Percentiles rank a stretch among this genome's conserved stretches.
These are phyloP conservation scores for Beauveria rudraprayagi DNA, from an alignment of 2,329 filamentous ascomycete genomes.

Conservation along the genomic window DNA sequence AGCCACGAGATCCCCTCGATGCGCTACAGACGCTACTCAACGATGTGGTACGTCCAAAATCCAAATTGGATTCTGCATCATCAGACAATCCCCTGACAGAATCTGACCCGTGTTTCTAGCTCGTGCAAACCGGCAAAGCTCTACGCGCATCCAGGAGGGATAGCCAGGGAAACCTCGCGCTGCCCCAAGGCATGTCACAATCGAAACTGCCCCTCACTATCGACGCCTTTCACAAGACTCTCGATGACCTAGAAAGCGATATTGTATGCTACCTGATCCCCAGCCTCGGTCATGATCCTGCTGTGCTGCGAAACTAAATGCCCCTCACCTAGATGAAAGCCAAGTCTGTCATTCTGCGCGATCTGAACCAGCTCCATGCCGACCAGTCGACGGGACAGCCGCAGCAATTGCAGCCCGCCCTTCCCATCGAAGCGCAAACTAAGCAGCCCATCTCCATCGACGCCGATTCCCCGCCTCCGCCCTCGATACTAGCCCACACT, in stretches of 20 bases:
- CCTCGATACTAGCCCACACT: conserved; percentile 1
- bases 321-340: conserved; percentile 29
- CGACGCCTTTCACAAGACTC: conserved; percentile 40
- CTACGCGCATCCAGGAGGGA: conserved; percentile 41
- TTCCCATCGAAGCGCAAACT: conserved; percentile 27
- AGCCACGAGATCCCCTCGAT: conserved; percentile 34
- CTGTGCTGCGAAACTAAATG: not conserved
- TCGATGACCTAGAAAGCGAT: conserved; percentile 50
- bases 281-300: not conserved
- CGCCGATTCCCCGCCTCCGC: conserved; percentile 26
- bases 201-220: conserved; percentile 40
- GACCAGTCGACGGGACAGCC: conserved; percentile 18
- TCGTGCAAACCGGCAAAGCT: conserved; percentile 52
- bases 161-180: conserved; percentile 30
- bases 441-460: conserved; percentile 30
- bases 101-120: conserved; percentile 27
- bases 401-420: conserved; percentile 16
- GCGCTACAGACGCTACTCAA: conserved; percentile 46
- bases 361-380: conserved; percentile 36
- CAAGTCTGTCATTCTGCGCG: conserved; percentile 48
- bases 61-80: not conserved
- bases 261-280: conserved; percentile 35
- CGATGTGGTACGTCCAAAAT: conserved; percentile 40
- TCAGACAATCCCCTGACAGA: conserved; percentile 4
- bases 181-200: conserved; percentile 25